A percentile compares a stretch with the other conserved stretches of the same genome.
These are phyloP conservation scores for Coemansia sp. DNA, from an alignment of 371 early-diverging fungal genomes.

Conservation along the genomic window DNA sequence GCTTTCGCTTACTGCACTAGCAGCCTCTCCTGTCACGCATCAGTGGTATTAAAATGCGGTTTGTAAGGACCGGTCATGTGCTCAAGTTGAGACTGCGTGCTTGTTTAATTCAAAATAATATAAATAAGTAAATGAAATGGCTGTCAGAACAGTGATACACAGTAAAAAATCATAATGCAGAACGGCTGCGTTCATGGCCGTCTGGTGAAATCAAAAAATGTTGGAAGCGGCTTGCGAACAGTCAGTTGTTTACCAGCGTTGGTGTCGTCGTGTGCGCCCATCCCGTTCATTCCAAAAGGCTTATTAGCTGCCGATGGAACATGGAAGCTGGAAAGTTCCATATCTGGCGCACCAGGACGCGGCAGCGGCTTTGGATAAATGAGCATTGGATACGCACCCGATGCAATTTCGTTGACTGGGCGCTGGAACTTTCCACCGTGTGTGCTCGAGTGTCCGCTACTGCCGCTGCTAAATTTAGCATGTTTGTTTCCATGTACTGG, in stretches of 20 bases:
- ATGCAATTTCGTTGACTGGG: background rate
- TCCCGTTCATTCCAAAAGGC: background rate
- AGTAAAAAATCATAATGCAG: background rate
- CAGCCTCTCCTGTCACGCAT: background rate
- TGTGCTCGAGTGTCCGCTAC: background rate
- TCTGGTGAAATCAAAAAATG: slow-evolving; percentile 18
- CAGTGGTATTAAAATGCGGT: no score
- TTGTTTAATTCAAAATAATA: slow-evolving; percentile 8
- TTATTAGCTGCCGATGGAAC: background rate
- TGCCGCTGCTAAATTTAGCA: background rate
- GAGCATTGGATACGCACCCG: slow-evolving; percentile 7
- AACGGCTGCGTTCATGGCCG: background rate
- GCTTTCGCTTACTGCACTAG: background rate
- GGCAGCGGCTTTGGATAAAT: slow-evolving; percentile 41
- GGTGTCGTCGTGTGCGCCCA: background rate
- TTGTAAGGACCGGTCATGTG: background rate
- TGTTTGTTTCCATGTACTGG: slow-evolving; percentile 2
- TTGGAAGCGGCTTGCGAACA: slow-evolving; percentile 7
- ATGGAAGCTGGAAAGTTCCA: background rate
- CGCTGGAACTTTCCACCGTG: background rate
- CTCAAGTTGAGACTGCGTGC: background rate
- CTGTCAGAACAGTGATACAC: background rate
- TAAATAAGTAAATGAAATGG: background rate
- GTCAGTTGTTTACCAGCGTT: background rate
- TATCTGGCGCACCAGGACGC: slow-evolving; percentile 26